Base-by-base conservation (phyloP, 805 yeast genomes). In the Candida piceae region DNA sequence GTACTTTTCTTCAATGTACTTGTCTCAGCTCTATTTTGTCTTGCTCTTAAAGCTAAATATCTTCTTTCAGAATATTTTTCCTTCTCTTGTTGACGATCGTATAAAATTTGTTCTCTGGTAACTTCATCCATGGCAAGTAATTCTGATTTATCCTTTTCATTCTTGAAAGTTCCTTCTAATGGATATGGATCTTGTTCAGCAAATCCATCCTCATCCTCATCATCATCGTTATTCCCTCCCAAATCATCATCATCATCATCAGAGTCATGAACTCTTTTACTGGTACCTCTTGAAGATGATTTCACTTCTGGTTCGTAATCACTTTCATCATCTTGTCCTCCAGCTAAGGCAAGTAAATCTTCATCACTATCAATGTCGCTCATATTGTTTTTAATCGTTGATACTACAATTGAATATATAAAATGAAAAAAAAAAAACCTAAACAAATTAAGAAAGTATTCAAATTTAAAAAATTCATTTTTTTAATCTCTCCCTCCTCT, bases 301-400 rank as follows among this genome's bases (percentile, higher is more conserved):
- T 52, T 47, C 21, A 56, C 48, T 21, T 58, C 52, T 30, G 67
- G 65, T 32, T 63, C 69, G 38, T 62, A 58, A 24, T 57, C 68
- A 34, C 55, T 53, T 28, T 57, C 63, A 16, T 52, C 52, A 17
- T 34, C 46, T 12, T 29, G 29, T 16, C 55, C 66, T 23, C 94
- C 97, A 35, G 98, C 98, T 52, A 93, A 75, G 16, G 96, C 97
- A 57, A 90, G 75, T 66, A 93, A 74, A 74, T 93, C 98, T 60
- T 90, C 97, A 58, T 89, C 97, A 55, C 87, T 76, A 57, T 89
- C 97, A 55, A 87, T 76, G 57, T 78, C 95, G 42, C 89, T 80
- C 94, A 84, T 84, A 7, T 34, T 32, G 18, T n/a, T n/a, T n/a
- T n/a, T n/a, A n/a, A n/a, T n/a, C n/a, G n/a, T n/a, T n/a, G n/a